A percentile compares a stretch with the other conserved stretches of the same genome.
phyloP scores from a whole-genome alignment of 192 early-diverging fungal genomes.

The Backusella macrospora region DNA sequence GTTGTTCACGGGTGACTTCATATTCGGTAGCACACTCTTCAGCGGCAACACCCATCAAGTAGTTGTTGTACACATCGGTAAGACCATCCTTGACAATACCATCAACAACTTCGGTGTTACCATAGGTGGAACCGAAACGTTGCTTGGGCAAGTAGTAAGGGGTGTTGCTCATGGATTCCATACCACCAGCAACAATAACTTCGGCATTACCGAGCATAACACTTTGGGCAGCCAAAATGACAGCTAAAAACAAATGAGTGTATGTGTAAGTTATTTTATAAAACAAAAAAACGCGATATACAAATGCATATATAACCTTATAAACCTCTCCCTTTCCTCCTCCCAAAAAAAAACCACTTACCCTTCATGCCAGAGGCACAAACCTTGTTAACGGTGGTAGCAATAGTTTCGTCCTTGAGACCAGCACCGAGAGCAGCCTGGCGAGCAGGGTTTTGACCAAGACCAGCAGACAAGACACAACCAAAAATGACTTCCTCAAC shows the following conservation, averaged over 20 bases:
- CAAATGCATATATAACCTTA: neutral
- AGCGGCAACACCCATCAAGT: conserved; percentile 80
- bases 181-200: conserved; percentile 75
- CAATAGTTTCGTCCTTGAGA: conserved; percentile 61
- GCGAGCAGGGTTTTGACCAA: conserved; percentile 87
- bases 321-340: neutral
- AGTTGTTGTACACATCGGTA: conserved; percentile 73
- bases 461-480: conserved; percentile 77
- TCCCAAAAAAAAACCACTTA: conserved; percentile 1
- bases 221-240: conserved; percentile 72
- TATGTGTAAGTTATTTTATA: neutral
- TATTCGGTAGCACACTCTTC: conserved; percentile 82
- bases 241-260: conserved; percentile 40
- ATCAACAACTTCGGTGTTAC: conserved; percentile 70
- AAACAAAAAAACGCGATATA: neutral
- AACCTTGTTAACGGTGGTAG: conserved; percentile 86
- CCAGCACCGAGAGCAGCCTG: conserved; percentile 79
- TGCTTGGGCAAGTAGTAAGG: conserved; percentile 81
- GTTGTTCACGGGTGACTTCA: conserved; percentile 75
- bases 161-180: conserved; percentile 83
- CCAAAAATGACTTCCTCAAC: conserved; percentile 82
- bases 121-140: conserved; percentile 79
- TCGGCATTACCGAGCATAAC: conserved; percentile 74
- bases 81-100: conserved; percentile 78
- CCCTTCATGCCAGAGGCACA: conserved; percentile 83